Base-by-base conservation (phyloP, 345 rosid species). In the Eucalyptus curtisii region DNA sequence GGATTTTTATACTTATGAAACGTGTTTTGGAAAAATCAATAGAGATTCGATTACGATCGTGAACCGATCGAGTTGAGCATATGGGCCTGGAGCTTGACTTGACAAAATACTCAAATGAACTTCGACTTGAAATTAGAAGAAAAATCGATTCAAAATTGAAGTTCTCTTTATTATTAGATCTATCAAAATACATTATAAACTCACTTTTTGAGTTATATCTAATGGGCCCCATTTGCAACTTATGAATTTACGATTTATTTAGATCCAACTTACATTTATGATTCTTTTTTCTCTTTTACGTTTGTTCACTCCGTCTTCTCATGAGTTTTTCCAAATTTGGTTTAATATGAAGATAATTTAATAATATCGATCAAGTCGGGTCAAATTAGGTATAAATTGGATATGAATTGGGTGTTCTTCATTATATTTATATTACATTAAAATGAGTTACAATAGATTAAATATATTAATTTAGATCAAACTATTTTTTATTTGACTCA, bases 61-160 rank as follows among this genome's bases (percentile, higher is more conserved):
- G 47, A 76, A 11, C 25, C 5, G 2, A 76, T 20, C 3, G 8
- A 20, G 24, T 33, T 33, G 13, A 9, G 81, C 22, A 0, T 33
- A 9, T 33, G 44, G 80, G 20, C 42, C 2, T 4, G 11, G 24
- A 68, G 80, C 81, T 33, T 22, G 44, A 5, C 45, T 10, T 1
- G 13, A 17, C 2, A 2, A 19, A 68, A 68, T 17, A 17, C 2
- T 33, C 7, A n/a, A n/a, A n/a, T 37, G 40, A 37, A 37, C 40
- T 37, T 37, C 4, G 2, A 71, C 45, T 37, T 10, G 27, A 76
- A 76, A 37, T 37, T 2, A 1, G 2, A 17, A 37, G 3, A 76
- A 55, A 0, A 55, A 55, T 55, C 6, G 0, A 24, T 24, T 24
- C 6, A 0, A 10, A 24, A 0, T 10, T 7, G 3, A 0, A 55